Base-by-base conservation (phyloP, 202 grass and related monocot species). In the Carex arenaria region DNA sequence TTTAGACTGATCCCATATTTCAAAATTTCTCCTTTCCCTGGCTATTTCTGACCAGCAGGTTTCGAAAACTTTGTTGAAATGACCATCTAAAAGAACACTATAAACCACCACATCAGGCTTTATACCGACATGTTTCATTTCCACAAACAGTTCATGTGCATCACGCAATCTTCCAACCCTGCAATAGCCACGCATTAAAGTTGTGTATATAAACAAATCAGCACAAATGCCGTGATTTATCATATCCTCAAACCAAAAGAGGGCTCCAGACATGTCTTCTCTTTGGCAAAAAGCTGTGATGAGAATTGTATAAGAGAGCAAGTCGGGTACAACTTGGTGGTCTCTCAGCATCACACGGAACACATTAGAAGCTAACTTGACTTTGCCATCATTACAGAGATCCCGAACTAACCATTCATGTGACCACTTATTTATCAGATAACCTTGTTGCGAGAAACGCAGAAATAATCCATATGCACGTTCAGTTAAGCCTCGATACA, bases 381-480 rank as follows among this genome's bases (percentile, higher is more conserved):
- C 57, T 70, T 84, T 64, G 15, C 55, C 53, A 1, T 64, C 10
- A 2, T 85, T 53, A 78, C 73, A 74, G 17, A 85, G 70, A 2
- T 85, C 62, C 64, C 67, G 85, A 82, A 92, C 85, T 82, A 97
- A 85, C 73, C 73, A 87, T 22, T 63, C 85, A 72, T 64, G 31
- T 78, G 89, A 56, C 55, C 84, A 82, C 51, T 60, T 82, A 83
- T 90, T 88, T 60, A 92, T 88, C 82, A 94, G 77, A 82, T 69
- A 82, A 85, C 88, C 94, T 86, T 92, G 82, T 45, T 85, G 36
- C 45, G 82, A 72, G 85, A 84, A 82, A 80, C 80, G 83, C 78
- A 88, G n/a, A 82, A 97, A 92, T 83, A 92, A 82, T 31, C 28
- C n/a, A 64, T 89, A 94, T 80, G 94, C 91, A 82, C 85, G 51